phyloP scores from a whole-genome alignment of 1,139 yeast species.

The Candida labiduridarum region DNA sequence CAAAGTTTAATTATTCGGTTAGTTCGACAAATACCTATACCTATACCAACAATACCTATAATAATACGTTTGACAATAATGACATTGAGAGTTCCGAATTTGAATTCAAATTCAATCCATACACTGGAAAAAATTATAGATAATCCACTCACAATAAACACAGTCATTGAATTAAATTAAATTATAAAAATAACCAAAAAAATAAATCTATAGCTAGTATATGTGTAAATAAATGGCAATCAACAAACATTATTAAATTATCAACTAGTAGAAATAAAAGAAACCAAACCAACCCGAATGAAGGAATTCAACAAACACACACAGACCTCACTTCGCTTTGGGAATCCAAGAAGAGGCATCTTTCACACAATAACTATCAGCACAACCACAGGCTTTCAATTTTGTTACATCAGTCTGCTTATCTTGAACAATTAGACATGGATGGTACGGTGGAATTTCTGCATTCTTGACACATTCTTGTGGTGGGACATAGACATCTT shows the following conservation, averaged over 20 bases:
- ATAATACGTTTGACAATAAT: background rate
- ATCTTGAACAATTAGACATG: constrained; percentile 49
- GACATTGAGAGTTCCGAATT: background rate
- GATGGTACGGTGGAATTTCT: constrained; percentile 43
- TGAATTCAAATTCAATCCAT: background rate
- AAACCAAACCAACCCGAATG: too few relatives aligned
- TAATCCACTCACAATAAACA: background rate
- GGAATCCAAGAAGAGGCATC: constrained; percentile 50
- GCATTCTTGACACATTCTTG: constrained; percentile 13
- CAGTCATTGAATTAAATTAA: background rate
- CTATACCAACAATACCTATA: background rate
- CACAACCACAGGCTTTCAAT: constrained; percentile 46
- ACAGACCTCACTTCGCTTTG: constrained; percentile 20
- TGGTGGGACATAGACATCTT: constrained; percentile 41
- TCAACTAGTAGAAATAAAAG: too few relatives aligned
- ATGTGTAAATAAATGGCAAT: background rate
- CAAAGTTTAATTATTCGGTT: background rate
- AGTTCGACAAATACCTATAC: background rate
- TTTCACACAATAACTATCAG: constrained; percentile 45
- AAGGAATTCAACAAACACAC: background rate
- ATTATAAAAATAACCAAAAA: background rate
- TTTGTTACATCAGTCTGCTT: constrained; percentile 43
- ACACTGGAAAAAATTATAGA: background rate
- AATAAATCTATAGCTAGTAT: background rate
- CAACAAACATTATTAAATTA: too few relatives aligned